phyloP scores from a whole-genome alignment of 768 basidiomycete genomes.

The Termitomyces sp. region DNA sequence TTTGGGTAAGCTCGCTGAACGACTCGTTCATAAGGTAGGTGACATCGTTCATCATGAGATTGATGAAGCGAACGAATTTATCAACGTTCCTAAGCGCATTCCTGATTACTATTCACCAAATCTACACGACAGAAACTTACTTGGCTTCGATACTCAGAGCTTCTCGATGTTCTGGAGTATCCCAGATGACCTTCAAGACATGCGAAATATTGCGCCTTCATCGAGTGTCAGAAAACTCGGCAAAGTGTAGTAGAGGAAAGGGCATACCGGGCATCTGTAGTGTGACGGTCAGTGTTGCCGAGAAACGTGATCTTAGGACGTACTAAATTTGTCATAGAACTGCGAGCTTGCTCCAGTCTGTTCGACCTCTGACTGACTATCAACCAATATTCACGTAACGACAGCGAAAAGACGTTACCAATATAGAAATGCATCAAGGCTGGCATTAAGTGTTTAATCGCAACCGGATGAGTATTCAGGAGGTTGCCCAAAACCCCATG shows the following conservation, averaged over 20 bases:
- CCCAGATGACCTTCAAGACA: conserved; percentile 87
- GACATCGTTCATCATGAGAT: conserved; percentile 98
- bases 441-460: conserved; percentile 84
- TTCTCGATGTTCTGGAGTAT: conserved; percentile 83
- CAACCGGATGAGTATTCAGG: conserved; percentile 81
- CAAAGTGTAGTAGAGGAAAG: not conserved
- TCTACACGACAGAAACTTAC: conserved; percentile 31
- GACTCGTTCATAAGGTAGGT: conserved; percentile 98
- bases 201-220: conserved; percentile 80
- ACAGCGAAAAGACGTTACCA: conserved; percentile 40
- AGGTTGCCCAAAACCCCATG: conserved; percentile 74
- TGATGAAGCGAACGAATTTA: conserved; percentile 92
- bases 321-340: conserved; percentile 98
- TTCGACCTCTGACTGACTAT: conserved; percentile 71
- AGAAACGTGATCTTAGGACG: conserved; percentile 23
- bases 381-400: not conserved
- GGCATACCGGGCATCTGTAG: conserved; percentile 13
- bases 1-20: conserved; percentile 80
- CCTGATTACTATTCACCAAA: not conserved
- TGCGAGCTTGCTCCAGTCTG: conserved; percentile 96
- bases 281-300: not conserved
- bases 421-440: conserved; percentile 94
- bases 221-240: not conserved
- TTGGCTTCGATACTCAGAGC: conserved; percentile 76
- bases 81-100: conserved; percentile 62